phyloP scores from a whole-genome alignment of 164 flowering plant genomes.

The Amborella trichopoda region DNA sequence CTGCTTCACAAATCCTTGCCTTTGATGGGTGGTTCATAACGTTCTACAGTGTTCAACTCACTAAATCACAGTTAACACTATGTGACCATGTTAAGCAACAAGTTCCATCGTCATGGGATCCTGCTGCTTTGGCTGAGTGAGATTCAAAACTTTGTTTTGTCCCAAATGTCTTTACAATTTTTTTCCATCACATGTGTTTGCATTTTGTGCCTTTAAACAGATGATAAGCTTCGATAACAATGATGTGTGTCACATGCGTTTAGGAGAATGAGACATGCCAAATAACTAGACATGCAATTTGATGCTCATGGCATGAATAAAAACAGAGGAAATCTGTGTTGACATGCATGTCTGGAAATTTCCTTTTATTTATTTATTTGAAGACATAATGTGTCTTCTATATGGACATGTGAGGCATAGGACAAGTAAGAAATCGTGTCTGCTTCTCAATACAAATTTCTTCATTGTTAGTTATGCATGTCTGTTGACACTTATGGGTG shows the following conservation, averaged over 20 bases:
- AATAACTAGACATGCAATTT: background rate
- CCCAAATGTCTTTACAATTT: background rate
- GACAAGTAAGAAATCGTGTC: too few species aligned
- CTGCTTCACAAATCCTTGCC: constrained; percentile 50
- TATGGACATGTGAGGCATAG: too few species aligned
- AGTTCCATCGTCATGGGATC: constrained; percentile 82
- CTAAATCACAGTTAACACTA: constrained; percentile 39
- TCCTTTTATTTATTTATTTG: too few species aligned
- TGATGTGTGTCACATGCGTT: background rate
- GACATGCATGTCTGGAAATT: too few species aligned
- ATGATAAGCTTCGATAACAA: background rate
- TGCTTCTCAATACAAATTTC: too few species aligned
- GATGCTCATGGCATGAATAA: background rate
- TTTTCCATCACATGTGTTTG: background rate
- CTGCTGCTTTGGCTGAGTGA: constrained; percentile 78
- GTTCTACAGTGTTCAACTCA: constrained; percentile 60
- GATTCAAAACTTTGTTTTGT: constrained; percentile 4
- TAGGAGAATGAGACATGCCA: background rate
- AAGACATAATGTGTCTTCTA: too few species aligned
- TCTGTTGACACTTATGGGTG: too few species aligned
- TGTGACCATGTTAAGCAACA: constrained; percentile 47
- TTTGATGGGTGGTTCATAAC: constrained; percentile 78
- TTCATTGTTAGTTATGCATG: too few species aligned
- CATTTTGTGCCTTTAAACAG: background rate
- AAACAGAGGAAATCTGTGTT: background rate